Percentiles rank a stretch among this genome's conserved stretches.
Conservation (phyloP, 805 yeast genomes). For the Nakazawaea wickerhamii region DNA sequence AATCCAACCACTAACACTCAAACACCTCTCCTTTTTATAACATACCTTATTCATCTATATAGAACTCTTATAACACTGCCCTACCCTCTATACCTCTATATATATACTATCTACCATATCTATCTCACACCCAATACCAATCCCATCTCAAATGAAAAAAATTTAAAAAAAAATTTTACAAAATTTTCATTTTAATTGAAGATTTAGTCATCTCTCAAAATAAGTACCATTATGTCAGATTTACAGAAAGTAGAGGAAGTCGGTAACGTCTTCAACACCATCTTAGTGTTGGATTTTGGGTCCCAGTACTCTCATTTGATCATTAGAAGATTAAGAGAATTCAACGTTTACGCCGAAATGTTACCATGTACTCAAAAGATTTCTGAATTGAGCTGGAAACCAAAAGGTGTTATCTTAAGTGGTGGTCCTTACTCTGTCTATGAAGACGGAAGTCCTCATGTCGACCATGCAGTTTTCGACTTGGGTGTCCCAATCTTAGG, state of each 20-base stretch:
- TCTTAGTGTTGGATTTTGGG: slow-evolving; percentile 94
- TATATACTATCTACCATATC: too few species aligned
- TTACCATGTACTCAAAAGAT: slow-evolving; percentile 98
- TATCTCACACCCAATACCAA: too few species aligned
- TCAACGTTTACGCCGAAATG: slow-evolving; percentile 98
- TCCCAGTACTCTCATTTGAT: slow-evolving; percentile 97
- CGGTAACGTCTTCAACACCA: slow-evolving; percentile 89
- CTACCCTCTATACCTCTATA: too few species aligned
- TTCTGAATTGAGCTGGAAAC: slow-evolving; percentile 85
- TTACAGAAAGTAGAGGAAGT: slow-evolving; percentile 39
- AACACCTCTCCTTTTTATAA: too few species aligned
- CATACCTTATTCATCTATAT: too few species aligned
- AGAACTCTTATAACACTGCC: too few species aligned
- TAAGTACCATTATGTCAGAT: neutral
- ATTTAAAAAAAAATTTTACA: too few species aligned
- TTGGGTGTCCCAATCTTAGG: slow-evolving; percentile 92
- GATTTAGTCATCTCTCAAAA: too few species aligned
- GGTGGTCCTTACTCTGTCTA: slow-evolving; percentile 99
- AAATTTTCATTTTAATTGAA: too few species aligned
- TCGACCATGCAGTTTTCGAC: slow-evolving; percentile 88
- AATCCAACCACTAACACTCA: too few species aligned
- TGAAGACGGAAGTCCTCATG: slow-evolving; percentile 94
- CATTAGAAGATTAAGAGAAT: slow-evolving; percentile 95
- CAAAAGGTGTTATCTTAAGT: slow-evolving; percentile 91
- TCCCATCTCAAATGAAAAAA: too few species aligned